Conservation (phyloP, 495 filamentous ascomycete genomes). For the Lophium mytilinum region DNA sequence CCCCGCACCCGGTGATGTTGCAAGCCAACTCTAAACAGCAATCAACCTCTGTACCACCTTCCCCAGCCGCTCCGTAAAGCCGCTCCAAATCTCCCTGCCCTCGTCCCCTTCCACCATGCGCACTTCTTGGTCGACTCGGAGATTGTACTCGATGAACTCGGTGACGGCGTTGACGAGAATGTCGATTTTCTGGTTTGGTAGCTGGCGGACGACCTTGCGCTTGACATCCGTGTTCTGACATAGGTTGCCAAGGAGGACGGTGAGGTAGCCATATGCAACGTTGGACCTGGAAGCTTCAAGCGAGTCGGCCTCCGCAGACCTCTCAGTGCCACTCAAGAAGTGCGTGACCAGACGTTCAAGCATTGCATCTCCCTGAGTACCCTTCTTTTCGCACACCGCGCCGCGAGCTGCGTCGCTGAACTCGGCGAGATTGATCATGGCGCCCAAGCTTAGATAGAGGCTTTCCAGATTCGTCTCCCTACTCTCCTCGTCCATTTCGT, state of each 20-base stretch:
- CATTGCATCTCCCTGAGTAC: conserved; percentile 9
- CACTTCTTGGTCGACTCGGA: conserved; percentile 55
- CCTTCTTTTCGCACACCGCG: conserved; percentile 28
- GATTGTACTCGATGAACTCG: conserved; percentile 75
- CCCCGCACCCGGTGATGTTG: too few species aligned
- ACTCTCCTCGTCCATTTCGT: conserved; percentile 35
- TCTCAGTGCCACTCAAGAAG: conserved; percentile 46
- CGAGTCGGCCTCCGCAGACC: conserved; percentile 63
- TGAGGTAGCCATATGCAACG: conserved; percentile 84
- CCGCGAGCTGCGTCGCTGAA: conserved; percentile 50
- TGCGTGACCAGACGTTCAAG: conserved; percentile 41
- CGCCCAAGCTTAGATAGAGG: conserved; percentile 71
- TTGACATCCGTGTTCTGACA: conserved; percentile 52
- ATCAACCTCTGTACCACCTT: conserved; percentile 41
- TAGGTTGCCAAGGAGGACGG: conserved; percentile 74
- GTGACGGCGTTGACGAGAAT: conserved; percentile 68
- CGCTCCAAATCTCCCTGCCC: conserved; percentile 40
- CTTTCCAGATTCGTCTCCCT: conserved; percentile 50
- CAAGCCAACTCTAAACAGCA: too few species aligned
- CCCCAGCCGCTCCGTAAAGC: conserved; percentile 54
- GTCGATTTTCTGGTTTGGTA: conserved; percentile 53
- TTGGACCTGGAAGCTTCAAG: conserved; percentile 76
- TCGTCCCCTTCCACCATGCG: conserved; percentile 35
- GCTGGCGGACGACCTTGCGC: conserved; percentile 38
- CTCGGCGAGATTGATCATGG: conserved; percentile 85